Conservation (phyloP, 306 rosid genomes). For the Clitoria ternatea region DNA sequence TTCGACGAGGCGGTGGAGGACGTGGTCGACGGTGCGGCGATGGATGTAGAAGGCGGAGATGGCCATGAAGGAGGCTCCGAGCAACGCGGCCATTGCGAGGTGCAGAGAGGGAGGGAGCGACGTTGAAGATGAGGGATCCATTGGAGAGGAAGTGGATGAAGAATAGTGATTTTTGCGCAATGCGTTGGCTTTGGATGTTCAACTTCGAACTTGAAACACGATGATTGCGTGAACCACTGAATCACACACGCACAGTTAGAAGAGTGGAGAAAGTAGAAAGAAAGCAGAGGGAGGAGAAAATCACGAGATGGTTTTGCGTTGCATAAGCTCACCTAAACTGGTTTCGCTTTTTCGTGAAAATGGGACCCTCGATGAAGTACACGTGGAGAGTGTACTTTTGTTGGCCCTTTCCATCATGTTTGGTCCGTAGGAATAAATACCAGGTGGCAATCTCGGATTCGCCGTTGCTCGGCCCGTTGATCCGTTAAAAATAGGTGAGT, state of each 20-base stretch:
- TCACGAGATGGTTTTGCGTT: neutral
- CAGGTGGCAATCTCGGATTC: too few species aligned
- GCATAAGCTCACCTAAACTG: neutral
- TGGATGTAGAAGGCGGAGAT: conserved; percentile 81
- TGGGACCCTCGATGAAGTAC: conserved; percentile 1
- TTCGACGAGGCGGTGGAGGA: conserved; percentile 60
- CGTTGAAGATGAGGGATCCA: conserved; percentile 39
- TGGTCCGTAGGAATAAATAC: too few species aligned
- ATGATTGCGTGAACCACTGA: neutral
- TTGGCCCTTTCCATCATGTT: too few species aligned
- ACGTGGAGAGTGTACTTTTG: neutral
- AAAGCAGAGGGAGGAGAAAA: neutral
- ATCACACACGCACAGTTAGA: neutral
- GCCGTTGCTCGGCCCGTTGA: too few species aligned
- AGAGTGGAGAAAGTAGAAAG: neutral
- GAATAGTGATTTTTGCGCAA: neutral
- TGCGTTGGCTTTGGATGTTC: neutral
- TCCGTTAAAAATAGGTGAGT: too few species aligned
- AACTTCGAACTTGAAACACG: neutral
- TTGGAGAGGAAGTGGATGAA: neutral
- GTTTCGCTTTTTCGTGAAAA: neutral
- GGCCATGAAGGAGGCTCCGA: conserved; percentile 81
- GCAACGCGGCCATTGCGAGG: conserved; percentile 67
- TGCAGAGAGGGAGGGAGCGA: conserved; percentile 48
- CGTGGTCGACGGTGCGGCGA: conserved; percentile 75